Evolutionary conservation across 495 filamentous ascomycete genomes (phyloP), one percentile per base, ranked within the genome.

Genomic region (Hypoxylon subgilvum): DNA sequence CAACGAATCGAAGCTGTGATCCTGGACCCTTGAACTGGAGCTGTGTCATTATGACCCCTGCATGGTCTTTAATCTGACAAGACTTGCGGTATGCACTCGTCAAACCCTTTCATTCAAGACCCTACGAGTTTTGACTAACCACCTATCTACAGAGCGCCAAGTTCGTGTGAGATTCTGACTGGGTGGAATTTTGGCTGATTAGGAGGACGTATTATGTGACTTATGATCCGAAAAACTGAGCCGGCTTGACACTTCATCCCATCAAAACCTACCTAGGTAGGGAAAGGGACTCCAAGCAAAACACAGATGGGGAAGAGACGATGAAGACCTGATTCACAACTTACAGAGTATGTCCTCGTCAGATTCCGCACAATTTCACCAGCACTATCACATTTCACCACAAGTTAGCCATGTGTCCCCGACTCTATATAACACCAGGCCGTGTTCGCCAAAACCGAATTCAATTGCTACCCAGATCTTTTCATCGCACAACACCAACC

Each of bases 1-100:
- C 0, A 51, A 39, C 17, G 57, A 28, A 19, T 23, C 63, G 17
- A 69, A 63, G 43, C n/a, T 69, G 46, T 71, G 38, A 68, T 4
- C 7, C 27, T 5, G 10, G 27, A 30, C 5, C 10, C 27, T 30
- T 10, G 27, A 30, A 30, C n/a, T 30, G 27, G 10, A 5, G 31
- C 7, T 35, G 3, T 6, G 31, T 4, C 3, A 12, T 6, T n/a
- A 35, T n/a, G n/a, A n/a, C n/a, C n/a, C n/a, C 6, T 31, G 57
- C 3, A 16, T 61, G 12, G 49, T 63, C 38, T 44, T 44, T 7
- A 14, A 36, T 36, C 14, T 14, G 34, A 36, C 34, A 36, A 36
- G n/a, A n/a, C n/a, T n/a, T n/a, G n/a, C n/a, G n/a, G n/a, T n/a
- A n/a, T n/a, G n/a, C n/a, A n/a, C n/a, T n/a, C n/a, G n/a, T n/a